Evolutionary conservation across 2,329 filamentous ascomycete species (phyloP).

Genomic region (Seiridium unicorne): DNA sequence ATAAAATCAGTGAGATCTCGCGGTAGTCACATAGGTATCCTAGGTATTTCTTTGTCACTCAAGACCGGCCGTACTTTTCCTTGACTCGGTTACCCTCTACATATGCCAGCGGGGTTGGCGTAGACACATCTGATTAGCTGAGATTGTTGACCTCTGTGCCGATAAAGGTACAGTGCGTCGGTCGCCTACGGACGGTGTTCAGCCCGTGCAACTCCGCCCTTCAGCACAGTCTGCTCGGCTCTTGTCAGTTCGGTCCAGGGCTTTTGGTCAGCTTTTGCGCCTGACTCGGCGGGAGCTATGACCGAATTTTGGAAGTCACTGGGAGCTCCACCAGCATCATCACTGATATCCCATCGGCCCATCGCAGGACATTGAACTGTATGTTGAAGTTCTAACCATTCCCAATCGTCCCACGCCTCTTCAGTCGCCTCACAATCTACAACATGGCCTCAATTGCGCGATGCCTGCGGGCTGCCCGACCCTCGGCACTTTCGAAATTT

Average conservation of each 20-base stretch:
- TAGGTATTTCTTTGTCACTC: too few relatives aligned
- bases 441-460: slow-evolving; percentile 53
- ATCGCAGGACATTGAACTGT: neutral
- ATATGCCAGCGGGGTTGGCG: too few relatives aligned
- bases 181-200: too few relatives aligned
- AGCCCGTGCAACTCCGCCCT: too few relatives aligned
- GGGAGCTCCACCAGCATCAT: slow-evolving; percentile 2
- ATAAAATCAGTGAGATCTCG: too few relatives aligned
- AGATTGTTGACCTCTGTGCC: too few relatives aligned
- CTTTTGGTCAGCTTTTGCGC: neutral
- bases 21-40: too few relatives aligned
- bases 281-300: neutral
- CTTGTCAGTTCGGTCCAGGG: neutral
- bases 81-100: too few relatives aligned
- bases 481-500: slow-evolving; percentile 40
- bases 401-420: neutral
- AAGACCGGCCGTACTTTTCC: too few relatives aligned
- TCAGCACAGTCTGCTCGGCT: neutral
- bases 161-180: too few relatives aligned
- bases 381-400: neutral
- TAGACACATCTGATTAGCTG: too few relatives aligned
- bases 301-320: slow-evolving; percentile 4
- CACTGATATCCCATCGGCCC: neutral
- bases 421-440: neutral
- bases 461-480: slow-evolving; percentile 49